phyloP scores from a whole-genome alignment of 78 protist species.

The Dictyostelium capitatum region DNA sequence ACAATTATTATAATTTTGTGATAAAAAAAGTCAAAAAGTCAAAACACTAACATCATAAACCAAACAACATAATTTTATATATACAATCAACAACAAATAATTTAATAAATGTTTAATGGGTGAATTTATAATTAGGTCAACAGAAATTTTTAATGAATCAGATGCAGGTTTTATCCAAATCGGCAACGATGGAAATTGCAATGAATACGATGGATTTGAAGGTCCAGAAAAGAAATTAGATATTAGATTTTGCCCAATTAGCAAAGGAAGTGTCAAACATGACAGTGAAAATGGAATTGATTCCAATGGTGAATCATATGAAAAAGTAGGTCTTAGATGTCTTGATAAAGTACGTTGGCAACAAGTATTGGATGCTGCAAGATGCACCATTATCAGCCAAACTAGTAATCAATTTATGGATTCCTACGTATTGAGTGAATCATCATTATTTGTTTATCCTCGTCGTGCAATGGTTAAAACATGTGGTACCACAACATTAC shows the following conservation, averaged over 20 bases:
- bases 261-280: not conserved
- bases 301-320: not conserved
- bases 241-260: conserved; percentile 80
- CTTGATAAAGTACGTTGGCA: conserved; percentile 85
- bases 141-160: conserved; percentile 66
- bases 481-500: conserved; percentile 95
- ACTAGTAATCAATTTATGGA: conserved; percentile 81
- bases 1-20: not conserved
- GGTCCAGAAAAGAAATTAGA: conserved; percentile 97
- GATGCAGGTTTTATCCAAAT: conserved; percentile 56
- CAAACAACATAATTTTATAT: no score
- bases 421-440: conserved; percentile 92
- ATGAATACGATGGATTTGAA: conserved; percentile 89
- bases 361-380: conserved; percentile 71
- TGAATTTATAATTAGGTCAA: not conserved
- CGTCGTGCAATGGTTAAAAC: conserved; percentile 91
- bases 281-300: not conserved
- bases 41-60: not conserved
- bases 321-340: conserved; percentile 51
- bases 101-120: no score
- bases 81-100: no score
- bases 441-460: conserved; percentile 90
- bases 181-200: not conserved
- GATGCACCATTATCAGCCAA: conserved; percentile 88
- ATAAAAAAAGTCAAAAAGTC: not conserved